A percentile compares a stretch with the other conserved stretches of the same genome.
Evolutionary conservation across 2,329 filamentous ascomycete species (phyloP).

Genomic region (Calonectria ilicicola): DNA sequence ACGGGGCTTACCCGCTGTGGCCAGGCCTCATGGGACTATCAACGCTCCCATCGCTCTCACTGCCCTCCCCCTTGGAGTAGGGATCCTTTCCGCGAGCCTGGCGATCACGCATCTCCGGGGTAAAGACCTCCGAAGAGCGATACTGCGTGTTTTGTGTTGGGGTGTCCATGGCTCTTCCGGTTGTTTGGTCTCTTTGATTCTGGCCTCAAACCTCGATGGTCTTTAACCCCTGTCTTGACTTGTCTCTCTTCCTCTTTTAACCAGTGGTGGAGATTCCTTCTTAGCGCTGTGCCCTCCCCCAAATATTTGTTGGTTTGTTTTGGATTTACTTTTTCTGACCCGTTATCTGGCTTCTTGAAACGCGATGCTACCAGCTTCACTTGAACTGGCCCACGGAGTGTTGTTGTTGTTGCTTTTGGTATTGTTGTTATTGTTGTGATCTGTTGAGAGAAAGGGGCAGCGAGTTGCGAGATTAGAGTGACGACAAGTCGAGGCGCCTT

Average conservation of each 20-base stretch:
- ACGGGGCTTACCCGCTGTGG: slow-evolving; percentile 1
- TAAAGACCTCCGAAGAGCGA: slow-evolving; percentile 52
- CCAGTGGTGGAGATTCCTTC: background rate
- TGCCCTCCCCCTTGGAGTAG: slow-evolving; percentile 47
- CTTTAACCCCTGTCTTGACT: background rate
- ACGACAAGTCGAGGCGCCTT: background rate
- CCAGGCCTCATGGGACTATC: slow-evolving; percentile 33
- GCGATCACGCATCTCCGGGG: slow-evolving; percentile 65
- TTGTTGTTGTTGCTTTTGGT: background rate
- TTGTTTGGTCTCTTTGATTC: background rate
- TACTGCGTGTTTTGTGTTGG: slow-evolving; percentile 45
- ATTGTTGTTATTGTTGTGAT: background rate
- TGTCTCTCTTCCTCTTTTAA: background rate
- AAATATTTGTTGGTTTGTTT: background rate
- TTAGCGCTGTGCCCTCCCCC: background rate
- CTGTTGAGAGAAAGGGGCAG: background rate
- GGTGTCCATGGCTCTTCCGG: slow-evolving; percentile 48
- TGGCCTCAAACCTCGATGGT: background rate
- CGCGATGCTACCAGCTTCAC: background rate
- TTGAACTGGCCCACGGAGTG: background rate
- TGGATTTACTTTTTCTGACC: background rate
- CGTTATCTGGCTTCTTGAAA: background rate
- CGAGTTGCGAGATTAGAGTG: background rate
- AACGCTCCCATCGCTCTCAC: slow-evolving; percentile 43
- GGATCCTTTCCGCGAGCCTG: slow-evolving; percentile 71